These are phyloP conservation scores for Bipolaris bicolor DNA, from an alignment of 2,329 filamentous ascomycete species.

Conservation along the genomic window DNA sequence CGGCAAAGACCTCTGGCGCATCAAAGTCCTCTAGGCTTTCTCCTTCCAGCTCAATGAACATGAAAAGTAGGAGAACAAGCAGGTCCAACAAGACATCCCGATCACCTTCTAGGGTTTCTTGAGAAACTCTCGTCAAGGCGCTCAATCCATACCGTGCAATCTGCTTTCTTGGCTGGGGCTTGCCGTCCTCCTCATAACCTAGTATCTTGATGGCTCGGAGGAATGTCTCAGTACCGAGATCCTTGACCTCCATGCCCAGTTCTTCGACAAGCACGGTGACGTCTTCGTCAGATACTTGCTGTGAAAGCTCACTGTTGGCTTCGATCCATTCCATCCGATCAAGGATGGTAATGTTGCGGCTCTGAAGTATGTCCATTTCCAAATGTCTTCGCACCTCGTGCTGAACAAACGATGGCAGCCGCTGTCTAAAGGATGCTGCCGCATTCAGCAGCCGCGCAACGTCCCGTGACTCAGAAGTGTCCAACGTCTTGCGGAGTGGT, in stretches of 20 bases:
- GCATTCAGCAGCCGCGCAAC: slow-evolving; percentile 70
- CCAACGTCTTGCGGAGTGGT: slow-evolving; percentile 43
- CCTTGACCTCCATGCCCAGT: slow-evolving; percentile 58
- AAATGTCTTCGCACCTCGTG: slow-evolving; percentile 72
- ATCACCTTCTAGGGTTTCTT: slow-evolving; percentile 77
- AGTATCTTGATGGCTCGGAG: slow-evolving; percentile 58
- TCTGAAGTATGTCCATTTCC: slow-evolving; percentile 74
- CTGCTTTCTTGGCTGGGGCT: slow-evolving; percentile 52
- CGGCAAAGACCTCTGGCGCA: slow-evolving; percentile 64
- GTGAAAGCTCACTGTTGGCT: slow-evolving; percentile 76
- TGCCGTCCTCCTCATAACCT: slow-evolving; percentile 46
- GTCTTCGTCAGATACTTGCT: slow-evolving; percentile 82
- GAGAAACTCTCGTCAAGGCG: slow-evolving; percentile 74
- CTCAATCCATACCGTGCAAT: slow-evolving; percentile 79
- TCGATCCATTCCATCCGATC: slow-evolving; percentile 81
- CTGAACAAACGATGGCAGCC: slow-evolving; percentile 71
- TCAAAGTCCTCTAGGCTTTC: slow-evolving; percentile 73
- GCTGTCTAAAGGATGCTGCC: slow-evolving; percentile 71
- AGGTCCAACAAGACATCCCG: slow-evolving; percentile 81
- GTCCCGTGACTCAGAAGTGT: slow-evolving; percentile 51
- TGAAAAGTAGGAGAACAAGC: slow-evolving; percentile 80
- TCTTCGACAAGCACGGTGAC: slow-evolving; percentile 63
- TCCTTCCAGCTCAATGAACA: slow-evolving; percentile 70
- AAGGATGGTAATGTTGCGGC: slow-evolving; percentile 62
- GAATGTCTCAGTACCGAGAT: slow-evolving; percentile 59